Conservation (phyloP, 2,329 filamentous ascomycete species). For the Hymenotorrendiella dingleyae region DNA sequence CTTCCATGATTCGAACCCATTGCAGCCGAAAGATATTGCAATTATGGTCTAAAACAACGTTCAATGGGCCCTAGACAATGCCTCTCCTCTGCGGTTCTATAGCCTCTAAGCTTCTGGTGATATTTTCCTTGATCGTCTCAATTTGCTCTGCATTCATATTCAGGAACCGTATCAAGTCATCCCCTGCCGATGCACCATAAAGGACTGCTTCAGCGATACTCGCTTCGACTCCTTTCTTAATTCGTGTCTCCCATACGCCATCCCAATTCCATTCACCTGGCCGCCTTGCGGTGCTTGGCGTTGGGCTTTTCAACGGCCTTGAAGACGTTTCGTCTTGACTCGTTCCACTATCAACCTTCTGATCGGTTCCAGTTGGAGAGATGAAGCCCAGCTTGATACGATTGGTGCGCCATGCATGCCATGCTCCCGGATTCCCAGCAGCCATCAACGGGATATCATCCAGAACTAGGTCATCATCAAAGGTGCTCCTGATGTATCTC, state of each 20-base stretch:
- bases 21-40: no score
- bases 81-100: constrained; percentile 22
- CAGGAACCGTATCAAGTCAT: constrained; percentile 70
- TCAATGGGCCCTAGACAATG: constrained; percentile 19
- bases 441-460: constrained; percentile 75
- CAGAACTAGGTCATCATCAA: constrained; percentile 70
- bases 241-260: constrained; percentile 89
- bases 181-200: constrained; percentile 59
- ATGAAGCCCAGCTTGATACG: constrained; percentile 45
- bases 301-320: constrained; percentile 16
- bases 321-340: constrained; percentile 9
- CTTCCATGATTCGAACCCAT: no score
- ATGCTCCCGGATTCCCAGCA: constrained; percentile 84
- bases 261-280: constrained; percentile 97
- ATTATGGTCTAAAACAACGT: no score
- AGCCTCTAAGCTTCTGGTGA: constrained; percentile 43
- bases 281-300: constrained; percentile 34
- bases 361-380: constrained; percentile 2
- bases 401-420: constrained; percentile 85
- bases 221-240: constrained; percentile 68
- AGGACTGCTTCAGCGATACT: constrained; percentile 76
- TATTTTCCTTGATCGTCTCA: constrained; percentile 51
- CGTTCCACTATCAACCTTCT: constrained; percentile 11
- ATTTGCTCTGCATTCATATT: constrained; percentile 55
- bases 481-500: constrained; percentile 74